Conservation (phyloP, 306 rosid species). For the Vigna radiata region DNA sequence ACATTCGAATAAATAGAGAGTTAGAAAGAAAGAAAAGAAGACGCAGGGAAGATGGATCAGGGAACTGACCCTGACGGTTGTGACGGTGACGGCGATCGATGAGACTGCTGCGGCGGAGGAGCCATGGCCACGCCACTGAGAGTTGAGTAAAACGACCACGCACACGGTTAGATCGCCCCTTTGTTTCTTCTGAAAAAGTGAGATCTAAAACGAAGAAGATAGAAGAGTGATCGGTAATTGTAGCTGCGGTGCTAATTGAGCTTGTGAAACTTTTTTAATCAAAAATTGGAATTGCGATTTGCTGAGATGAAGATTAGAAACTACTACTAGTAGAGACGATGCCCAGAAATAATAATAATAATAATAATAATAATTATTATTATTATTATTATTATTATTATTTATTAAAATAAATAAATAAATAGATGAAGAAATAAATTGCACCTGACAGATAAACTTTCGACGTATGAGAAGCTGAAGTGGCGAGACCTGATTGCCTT, state of each 20-base stretch:
- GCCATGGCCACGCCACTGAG: slow-evolving; percentile 70
- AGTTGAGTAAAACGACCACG: slow-evolving; percentile 32
- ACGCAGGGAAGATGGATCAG: slow-evolving; percentile 9
- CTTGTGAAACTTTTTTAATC: slow-evolving; percentile 4
- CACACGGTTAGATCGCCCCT: slow-evolving; percentile 37
- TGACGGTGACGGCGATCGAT: slow-evolving; percentile 92
- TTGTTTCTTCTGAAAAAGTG: slow-evolving; percentile 34
- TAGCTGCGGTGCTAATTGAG: slow-evolving; percentile 33
- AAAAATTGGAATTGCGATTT: background rate
- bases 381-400: background rate
- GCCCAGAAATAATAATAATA: background rate
- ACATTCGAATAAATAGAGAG: slow-evolving; percentile 2
- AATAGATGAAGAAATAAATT: background rate
- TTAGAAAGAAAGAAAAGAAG: background rate
- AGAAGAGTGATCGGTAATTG: slow-evolving; percentile 25
- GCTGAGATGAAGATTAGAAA: background rate
- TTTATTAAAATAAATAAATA: too few species aligned
- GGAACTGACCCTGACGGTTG: slow-evolving; percentile 92
- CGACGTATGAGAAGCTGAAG: slow-evolving; percentile 52
- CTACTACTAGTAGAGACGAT: background rate
- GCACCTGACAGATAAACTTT: background rate
- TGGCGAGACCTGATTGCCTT: slow-evolving; percentile 53
- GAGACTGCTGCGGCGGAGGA: slow-evolving; percentile 78
- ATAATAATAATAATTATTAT: background rate
- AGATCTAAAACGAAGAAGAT: slow-evolving; percentile 48